Conservation (phyloP, 2,329 filamentous ascomycete genomes). For the Cladosporium colombiae region DNA sequence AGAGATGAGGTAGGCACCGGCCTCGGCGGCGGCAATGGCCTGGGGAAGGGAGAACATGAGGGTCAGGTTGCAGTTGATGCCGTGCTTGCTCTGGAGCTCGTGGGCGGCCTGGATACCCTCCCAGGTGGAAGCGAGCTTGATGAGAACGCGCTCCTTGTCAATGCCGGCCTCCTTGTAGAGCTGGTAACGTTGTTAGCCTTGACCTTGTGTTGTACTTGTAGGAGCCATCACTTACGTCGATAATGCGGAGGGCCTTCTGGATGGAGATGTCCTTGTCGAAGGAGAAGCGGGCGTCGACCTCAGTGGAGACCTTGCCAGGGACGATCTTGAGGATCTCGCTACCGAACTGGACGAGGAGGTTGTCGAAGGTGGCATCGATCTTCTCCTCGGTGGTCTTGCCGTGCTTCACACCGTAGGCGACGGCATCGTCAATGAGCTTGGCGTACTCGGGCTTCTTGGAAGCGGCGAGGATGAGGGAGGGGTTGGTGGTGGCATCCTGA, state of each 20-base stretch:
- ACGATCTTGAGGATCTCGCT: conserved; percentile 96
- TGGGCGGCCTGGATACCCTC: conserved; percentile 99
- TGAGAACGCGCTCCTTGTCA: conserved; percentile 89
- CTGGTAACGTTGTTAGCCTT: conserved; percentile 50
- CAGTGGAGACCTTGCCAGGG: conserved; percentile 97
- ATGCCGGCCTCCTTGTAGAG: conserved; percentile 94
- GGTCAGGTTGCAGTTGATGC: conserved; percentile 97
- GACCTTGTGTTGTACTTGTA: neutral
- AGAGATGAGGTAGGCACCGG: conserved; percentile 94
- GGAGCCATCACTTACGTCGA: conserved; percentile 65
- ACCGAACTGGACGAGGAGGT: conserved; percentile 95
- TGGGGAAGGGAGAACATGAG: conserved; percentile 97
- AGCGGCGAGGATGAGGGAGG: conserved; percentile 94
- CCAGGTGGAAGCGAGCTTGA: conserved; percentile 99
- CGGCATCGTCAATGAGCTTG: conserved; percentile 81
- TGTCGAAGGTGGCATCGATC: conserved; percentile 88
- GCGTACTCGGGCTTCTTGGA: conserved; percentile 98
- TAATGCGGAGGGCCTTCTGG: conserved; percentile 94
- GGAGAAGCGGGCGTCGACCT: conserved; percentile 94
- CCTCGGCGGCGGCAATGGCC: conserved; percentile 94
- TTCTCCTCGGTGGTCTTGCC: conserved; percentile 70
- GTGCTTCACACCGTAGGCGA: conserved; percentile 80
- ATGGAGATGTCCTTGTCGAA: conserved; percentile 93
- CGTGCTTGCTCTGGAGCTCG: conserved; percentile 93
- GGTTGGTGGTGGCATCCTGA: conserved; percentile 99